A percentile compares a stretch with the other conserved stretches of the same genome.
phyloP scores from a whole-genome alignment of 1,284 basidiomycete genomes.

The Austroboletus niveus region DNA sequence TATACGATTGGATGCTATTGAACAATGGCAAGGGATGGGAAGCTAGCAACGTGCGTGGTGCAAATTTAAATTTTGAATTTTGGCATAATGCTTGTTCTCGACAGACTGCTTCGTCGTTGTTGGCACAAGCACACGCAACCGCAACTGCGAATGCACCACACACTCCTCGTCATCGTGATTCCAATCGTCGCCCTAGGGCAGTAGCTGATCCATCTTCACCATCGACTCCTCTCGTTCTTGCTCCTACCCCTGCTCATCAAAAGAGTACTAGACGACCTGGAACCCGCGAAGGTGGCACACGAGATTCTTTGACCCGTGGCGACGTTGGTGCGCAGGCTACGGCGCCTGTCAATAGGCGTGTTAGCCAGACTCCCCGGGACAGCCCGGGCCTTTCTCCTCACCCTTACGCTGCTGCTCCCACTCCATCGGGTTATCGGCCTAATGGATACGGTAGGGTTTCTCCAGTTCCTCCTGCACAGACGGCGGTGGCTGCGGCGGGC shows the following conservation, averaged over 20 bases:
- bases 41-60: conserved; percentile 61
- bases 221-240: conserved; percentile 56
- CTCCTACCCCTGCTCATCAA: conserved; percentile 61
- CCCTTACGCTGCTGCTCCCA: conserved; percentile 65
- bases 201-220: conserved; percentile 47
- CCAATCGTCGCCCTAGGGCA: conserved; percentile 50
- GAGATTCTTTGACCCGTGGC: conserved; percentile 39
- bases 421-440: conserved; percentile 51
- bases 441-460: conserved; percentile 57
- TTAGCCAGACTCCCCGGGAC: conserved; percentile 60
- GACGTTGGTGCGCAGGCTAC: conserved; percentile 64
- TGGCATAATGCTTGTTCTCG: conserved; percentile 12
- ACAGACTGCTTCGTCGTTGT: conserved; percentile 46
- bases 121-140: conserved; percentile 53
- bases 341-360: conserved; percentile 58
- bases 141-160: conserved; percentile 50
- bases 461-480: conserved; percentile 40
- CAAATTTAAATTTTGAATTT: conserved; percentile 3
- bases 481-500: conserved; percentile 23
- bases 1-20: conserved; percentile 97
- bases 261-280: conserved; percentile 51
- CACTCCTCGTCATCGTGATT: conserved; percentile 53
- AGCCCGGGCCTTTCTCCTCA: conserved; percentile 51
- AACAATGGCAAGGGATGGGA: conserved; percentile 90
- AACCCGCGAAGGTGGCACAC: conserved; percentile 44